Conservation (phyloP, 2,329 filamentous ascomycete species). For the Lasiodiplodia sp. region DNA sequence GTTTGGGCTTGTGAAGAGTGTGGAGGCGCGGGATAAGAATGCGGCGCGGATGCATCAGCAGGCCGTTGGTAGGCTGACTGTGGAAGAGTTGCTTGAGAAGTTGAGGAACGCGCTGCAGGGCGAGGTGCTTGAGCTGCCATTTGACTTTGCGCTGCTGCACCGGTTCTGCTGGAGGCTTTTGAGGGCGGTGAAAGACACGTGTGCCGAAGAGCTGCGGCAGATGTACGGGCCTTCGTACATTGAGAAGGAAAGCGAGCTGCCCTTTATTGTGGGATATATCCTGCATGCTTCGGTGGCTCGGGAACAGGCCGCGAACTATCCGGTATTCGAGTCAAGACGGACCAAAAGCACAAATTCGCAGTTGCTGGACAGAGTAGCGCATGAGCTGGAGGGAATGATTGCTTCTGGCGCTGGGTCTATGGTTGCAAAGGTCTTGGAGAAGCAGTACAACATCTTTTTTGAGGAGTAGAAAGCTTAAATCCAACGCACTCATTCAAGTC, state of each 20-base stretch:
- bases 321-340: not conserved
- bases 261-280: constrained; percentile 52
- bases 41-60: not conserved
- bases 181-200: constrained; percentile 41
- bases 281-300: constrained; percentile 41
- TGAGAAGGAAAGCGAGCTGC: constrained; percentile 50
- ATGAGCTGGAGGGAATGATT: constrained; percentile 31
- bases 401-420: constrained; percentile 22
- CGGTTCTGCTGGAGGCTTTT: constrained; percentile 52
- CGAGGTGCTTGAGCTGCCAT: constrained; percentile 48
- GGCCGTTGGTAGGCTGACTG: constrained; percentile 23
- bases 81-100: constrained; percentile 40
- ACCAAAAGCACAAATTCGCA: constrained; percentile 29
- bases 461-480: not conserved
- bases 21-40: not conserved
- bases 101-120: constrained; percentile 46
- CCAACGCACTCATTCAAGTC: too few species aligned
- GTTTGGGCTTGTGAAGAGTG: not conserved
- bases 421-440: constrained; percentile 13
- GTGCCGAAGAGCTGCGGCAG: constrained; percentile 42
- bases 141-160: constrained; percentile 54
- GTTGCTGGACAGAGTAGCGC: constrained; percentile 32
- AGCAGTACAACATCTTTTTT: constrained; percentile 15
- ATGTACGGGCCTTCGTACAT: constrained; percentile 48
- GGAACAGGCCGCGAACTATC: not conserved